Base-by-base conservation (phyloP, 2,329 filamentous ascomycete genomes). In the Ceratocystis colombiana region DNA sequence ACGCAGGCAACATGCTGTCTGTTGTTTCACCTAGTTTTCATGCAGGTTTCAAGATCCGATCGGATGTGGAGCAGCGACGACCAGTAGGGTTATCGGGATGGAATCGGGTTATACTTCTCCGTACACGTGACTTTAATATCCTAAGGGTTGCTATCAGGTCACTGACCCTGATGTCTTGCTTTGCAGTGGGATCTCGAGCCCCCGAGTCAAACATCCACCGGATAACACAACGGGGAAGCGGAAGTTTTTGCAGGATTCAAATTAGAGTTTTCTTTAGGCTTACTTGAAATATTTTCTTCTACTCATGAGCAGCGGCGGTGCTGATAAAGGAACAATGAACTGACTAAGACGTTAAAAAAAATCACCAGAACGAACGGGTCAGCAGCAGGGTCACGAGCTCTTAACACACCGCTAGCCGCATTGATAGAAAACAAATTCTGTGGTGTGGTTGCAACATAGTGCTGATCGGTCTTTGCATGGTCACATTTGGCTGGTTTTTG, bases 271-370 rank as follows among this genome's bases (percentile, higher is more conserved):
- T 25, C 28, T 12, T 28, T 33, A 4, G 22, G 28, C 12, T 30
- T 3, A 44, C 41, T 69, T 28, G 25, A 64, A 48, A 53, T 57
- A 33, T 59, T 37, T 33, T 55, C n/a, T 22, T 6, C 8, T 33
- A 12, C 28, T 33, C 28, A 17, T 33, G 53, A 25, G 28, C 15
- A 3, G 17, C 30, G 12, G 28, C 4, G 55, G n/a, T 17, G 17
- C 3, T 59, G 55, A 59, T 37, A 59, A 59, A 59, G 55, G 55
- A 59, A 33, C 55, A 37, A 59, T 59, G 22, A 28, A 59, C 22
- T 20, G 25, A 15, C 53, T 7, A 57, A 30, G 10, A 30, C 45
- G 7, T 12, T 30, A 5, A 25, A 25, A 62, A 62, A 63, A 22
- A 30, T 20, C 41, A 46, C 4, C 10, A 41, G 10, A 12, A 41